Evolutionary conservation across 345 rosid genomes (phyloP), one percentile per base, ranked within the genome.

Genomic region (Hevea brasiliensis): DNA sequence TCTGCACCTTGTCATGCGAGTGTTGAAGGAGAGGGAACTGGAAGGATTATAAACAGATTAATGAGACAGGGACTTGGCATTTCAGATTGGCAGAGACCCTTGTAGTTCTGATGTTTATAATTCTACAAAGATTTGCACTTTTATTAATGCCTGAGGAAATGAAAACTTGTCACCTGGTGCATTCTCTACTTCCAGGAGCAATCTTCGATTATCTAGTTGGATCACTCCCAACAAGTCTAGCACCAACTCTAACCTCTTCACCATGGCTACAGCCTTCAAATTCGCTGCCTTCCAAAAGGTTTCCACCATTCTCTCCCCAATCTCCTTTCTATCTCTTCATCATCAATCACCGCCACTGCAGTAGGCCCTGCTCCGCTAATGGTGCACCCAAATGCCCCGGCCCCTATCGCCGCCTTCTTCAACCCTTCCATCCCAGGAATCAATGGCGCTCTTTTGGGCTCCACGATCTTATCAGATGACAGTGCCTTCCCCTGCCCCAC

Each of bases 321-420:
- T 88, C 72, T 47, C 81, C 73, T 65, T 61, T 51, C 97, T 14
- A 53, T 82, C 71, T 78, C 81, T 74, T 76, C 91, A 27, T 65
- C 37, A 9, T 85, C 95, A 21, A 79, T 78, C 76, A 94, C 80
- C 0, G 97, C 97, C 74, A 94, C 97, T 0, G 95, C 97, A 0
- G 96, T 94, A 3, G 97, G 96, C 37, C 98, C 98, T 4, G 97
- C 98, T 41, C 97, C 97, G 23, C 97, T 94, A 8, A 90, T 90
- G 0, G 96, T 90, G 70, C 98, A 94, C 20, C 98, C 96, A 51
- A 80, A 94, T 0, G 97, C 97, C 10, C 98, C 96, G 0, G 82
- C 91, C 61, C 85, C 81, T 35, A 93, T 80, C 0, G 93, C 97
- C 6, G 85, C 90, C 82, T 82, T 90, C 82, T 92, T 94, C 68